A percentile compares a stretch with the other conserved stretches of the same genome.
These are phyloP conservation scores for Aspergillus steynii DNA, from an alignment of 495 filamentous ascomycete species.

Conservation along the genomic window DNA sequence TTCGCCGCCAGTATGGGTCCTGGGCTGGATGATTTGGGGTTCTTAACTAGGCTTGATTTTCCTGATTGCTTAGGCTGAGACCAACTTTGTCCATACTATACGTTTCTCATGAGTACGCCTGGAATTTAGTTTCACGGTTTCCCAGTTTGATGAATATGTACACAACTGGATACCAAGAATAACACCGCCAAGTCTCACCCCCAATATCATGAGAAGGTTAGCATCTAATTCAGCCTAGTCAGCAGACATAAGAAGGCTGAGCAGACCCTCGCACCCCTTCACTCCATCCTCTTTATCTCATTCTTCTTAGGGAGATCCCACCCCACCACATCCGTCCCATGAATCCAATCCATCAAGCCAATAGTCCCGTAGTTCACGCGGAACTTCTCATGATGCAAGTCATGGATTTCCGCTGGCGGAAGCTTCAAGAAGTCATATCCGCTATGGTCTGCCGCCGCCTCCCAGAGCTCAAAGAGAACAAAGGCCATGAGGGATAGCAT, in stretches of 20 bases:
- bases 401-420: slow-evolving; percentile 48
- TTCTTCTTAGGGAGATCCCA: background rate
- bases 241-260: no score
- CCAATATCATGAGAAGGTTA: no score
- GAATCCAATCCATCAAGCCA: slow-evolving; percentile 37
- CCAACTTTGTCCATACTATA: no score
- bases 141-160: no score
- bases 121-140: no score
- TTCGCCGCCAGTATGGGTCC: background rate
- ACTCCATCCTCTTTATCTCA: no score
- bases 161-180: no score
- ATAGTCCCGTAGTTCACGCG: slow-evolving; percentile 38
- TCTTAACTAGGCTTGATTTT: slow-evolving; percentile 31
- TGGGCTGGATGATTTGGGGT: slow-evolving; percentile 29
- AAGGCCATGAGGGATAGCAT: slow-evolving; percentile 55
- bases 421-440: slow-evolving; percentile 53
- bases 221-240: no score
- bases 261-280: no score
- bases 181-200: no score
- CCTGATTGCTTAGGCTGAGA: slow-evolving; percentile 39
- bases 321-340: slow-evolving; percentile 35
- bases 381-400: slow-evolving; percentile 50
- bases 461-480: slow-evolving; percentile 44
- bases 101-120: no score
- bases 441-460: slow-evolving; percentile 54